A percentile compares a stretch with the other conserved stretches of the same genome.
Conservation (phyloP, 805 yeast genomes). For the Saccharomycopsis selenospora region DNA sequence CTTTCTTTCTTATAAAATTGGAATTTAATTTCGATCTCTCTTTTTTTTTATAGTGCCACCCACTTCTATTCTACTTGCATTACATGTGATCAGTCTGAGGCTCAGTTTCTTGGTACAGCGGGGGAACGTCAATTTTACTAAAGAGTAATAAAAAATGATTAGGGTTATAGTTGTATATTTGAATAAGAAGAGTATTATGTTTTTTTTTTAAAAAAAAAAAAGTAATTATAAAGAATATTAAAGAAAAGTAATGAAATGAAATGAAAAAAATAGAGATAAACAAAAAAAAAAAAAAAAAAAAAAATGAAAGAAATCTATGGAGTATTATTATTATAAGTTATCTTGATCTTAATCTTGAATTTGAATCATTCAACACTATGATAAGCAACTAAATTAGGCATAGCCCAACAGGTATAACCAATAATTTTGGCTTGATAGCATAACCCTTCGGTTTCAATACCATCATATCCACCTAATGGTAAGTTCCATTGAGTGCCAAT, state of each 20-base stretch:
- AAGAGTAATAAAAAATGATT: too few species aligned
- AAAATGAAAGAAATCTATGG: neutral
- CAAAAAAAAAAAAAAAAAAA: neutral
- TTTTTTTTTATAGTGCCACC: too few species aligned
- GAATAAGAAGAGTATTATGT: too few species aligned
- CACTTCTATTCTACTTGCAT: too few species aligned
- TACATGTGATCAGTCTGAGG: too few species aligned
- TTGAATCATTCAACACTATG: conserved; percentile 24
- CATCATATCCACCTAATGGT: conserved; percentile 41
- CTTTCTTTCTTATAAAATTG: too few species aligned
- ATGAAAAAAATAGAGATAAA: neutral
- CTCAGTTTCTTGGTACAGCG: too few species aligned
- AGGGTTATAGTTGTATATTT: too few species aligned
- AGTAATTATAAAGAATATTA: neutral
- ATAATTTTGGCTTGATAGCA: conserved; percentile 38
- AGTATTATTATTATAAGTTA: neutral
- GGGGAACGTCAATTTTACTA: too few species aligned
- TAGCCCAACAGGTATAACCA: conserved; percentile 41
- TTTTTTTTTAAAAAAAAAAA: too few species aligned
- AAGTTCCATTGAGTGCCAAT: conserved; percentile 41
- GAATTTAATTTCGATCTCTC: too few species aligned
- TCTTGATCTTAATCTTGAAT: neutral
- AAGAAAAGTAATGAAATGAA: neutral
- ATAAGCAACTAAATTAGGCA: conserved; percentile 38
- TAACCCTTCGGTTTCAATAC: conserved; percentile 46